phyloP scores from a whole-genome alignment of 208 protist genomes.

The Leishmania major region DNA sequence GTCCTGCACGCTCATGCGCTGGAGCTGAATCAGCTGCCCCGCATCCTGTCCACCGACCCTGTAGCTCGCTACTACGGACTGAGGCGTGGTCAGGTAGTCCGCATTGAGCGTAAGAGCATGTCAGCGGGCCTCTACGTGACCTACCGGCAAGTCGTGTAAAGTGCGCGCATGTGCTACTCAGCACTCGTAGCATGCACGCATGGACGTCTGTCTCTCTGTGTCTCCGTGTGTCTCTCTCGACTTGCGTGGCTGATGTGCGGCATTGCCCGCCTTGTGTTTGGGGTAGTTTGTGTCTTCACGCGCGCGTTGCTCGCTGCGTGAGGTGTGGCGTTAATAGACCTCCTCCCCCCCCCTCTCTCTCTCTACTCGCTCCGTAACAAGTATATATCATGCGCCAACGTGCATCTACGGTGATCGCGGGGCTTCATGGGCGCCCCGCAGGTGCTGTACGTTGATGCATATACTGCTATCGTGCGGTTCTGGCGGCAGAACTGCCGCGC shows the following conservation, averaged over 20 bases:
- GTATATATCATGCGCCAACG: neutral
- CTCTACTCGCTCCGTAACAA: neutral
- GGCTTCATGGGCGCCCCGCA: neutral
- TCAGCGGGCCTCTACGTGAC: conserved; percentile 98
- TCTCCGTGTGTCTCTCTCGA: neutral
- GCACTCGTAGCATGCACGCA: neutral
- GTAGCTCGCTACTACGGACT: conserved; percentile 97
- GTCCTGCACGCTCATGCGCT: conserved; percentile 94
- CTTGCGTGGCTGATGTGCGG: neutral
- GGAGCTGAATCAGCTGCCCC: conserved; percentile 95
- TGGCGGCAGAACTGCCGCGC: neutral
- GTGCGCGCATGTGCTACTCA: neutral
- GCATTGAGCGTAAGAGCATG: conserved; percentile 96
- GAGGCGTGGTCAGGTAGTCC: conserved; percentile 92
- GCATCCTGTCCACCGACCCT: conserved; percentile 95
- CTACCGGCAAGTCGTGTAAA: conserved; percentile 96
- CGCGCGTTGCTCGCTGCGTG: neutral
- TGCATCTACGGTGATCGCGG: neutral
- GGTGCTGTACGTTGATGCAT: neutral
- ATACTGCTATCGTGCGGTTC: neutral
- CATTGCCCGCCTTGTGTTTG: neutral
- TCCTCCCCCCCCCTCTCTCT: neutral
- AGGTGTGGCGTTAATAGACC: neutral
- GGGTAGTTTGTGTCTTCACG: neutral
- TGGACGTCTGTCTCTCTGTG: neutral